Base-by-base conservation (phyloP, 441 rosid genomes). In the Erodium moschatum region DNA sequence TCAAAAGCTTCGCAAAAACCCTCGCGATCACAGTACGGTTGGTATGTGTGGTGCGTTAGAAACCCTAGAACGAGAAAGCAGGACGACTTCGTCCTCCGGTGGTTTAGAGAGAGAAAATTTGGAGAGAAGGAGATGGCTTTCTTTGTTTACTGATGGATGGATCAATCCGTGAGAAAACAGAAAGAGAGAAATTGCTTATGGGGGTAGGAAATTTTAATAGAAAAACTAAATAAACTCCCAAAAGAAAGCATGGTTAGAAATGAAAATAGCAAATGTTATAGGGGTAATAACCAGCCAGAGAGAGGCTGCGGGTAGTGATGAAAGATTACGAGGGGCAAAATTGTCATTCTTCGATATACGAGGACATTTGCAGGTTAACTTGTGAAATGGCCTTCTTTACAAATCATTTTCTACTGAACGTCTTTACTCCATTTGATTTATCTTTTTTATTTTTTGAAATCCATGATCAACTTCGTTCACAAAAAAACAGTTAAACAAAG, bases 21-120 rank as follows among this genome's bases (percentile, higher is more conserved):
- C 74, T 35, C 29, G 13, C 52, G 19, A 74, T 67, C 42, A 66
- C 27, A 60, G 31, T 60, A 60, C 20, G 61, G 64, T 0, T 20
- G 29, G 20, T 20, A 3, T 20, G 31, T 60, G 29, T 20, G 31
- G 1, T 21, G 29, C 42, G 4, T 19, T 19, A 65, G 76, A 79
- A 81, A 81, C 82, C 83, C 82, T 81, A 76, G 75, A 83, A 76
- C 35, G 65, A 78, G 71, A 6, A 19, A 67, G 69, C 35, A 69
- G 44, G 71, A 27, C 61, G 11, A 46, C 62, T 13, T 58, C 63
- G 62, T 56, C 62, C 12, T 1, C 31, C 29, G 69, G 64, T 68
- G 69, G 67, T 60, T 46, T 61, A 31, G 60, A 68, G 72, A 52
- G 63, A 67, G 60, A 69, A 35, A 69, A 74, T 60, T 46, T 61